A percentile compares a stretch with the other conserved stretches of the same genome.
These are phyloP conservation scores for Moricandia moricandioides DNA, from an alignment of 345 rosid species.

Conservation along the genomic window DNA sequence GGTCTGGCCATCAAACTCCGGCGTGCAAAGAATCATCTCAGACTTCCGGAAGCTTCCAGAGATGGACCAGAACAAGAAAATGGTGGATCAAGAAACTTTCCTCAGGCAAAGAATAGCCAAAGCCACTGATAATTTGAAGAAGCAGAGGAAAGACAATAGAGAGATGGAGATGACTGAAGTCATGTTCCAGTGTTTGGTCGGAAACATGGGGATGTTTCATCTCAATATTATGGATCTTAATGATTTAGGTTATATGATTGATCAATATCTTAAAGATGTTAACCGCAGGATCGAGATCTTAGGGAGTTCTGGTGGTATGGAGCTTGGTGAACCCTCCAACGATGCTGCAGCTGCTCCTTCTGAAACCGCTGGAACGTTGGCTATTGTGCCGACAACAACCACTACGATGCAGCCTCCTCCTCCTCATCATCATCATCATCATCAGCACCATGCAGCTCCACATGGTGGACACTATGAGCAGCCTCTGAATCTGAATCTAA, in stretches of 20 bases:
- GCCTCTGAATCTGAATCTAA: not conserved
- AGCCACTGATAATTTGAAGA: not conserved
- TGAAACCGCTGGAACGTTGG: not conserved
- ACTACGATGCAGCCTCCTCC: not conserved
- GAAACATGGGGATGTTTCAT: not conserved
- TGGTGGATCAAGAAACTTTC: slow-evolving; percentile 37
- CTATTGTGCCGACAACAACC: not conserved
- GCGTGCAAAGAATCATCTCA: not conserved
- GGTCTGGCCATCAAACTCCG: not conserved
- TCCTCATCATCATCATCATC: not conserved
- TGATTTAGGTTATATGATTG: slow-evolving; percentile 29
- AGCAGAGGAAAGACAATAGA: slow-evolving; percentile 20
- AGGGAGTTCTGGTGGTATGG: not conserved
- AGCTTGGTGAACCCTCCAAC: slow-evolving; percentile 13
- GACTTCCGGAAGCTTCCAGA: slow-evolving; percentile 1
- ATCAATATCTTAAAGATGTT: slow-evolving; percentile 29
- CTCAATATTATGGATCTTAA: slow-evolving; percentile 37
- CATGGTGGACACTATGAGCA: slow-evolving; percentile 1
- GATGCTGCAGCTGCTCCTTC: not conserved
- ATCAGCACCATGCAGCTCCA: not conserved
- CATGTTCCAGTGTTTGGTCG: slow-evolving; percentile 33
- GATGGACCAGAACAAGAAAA: slow-evolving; percentile 37
- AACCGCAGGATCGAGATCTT: not conserved
- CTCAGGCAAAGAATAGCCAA: slow-evolving; percentile 30
- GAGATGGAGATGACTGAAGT: slow-evolving; percentile 37